These are phyloP conservation scores for Phenoliferia sp. DNA, from an alignment of 1,284 basidiomycete genomes.

Conservation along the genomic window DNA sequence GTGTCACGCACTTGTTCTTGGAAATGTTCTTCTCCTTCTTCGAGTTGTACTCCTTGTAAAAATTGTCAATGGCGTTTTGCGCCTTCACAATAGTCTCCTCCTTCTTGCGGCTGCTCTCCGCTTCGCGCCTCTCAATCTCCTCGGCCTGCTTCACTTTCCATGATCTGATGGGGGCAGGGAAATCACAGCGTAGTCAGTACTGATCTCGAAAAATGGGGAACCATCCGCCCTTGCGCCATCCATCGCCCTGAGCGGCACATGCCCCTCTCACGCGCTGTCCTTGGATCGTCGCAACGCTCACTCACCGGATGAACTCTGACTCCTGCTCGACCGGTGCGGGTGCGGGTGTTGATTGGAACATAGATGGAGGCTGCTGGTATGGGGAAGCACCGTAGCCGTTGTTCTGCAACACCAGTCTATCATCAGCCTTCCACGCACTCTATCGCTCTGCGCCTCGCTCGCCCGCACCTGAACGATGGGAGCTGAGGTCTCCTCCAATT, in stretches of 20 bases:
- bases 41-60: slow-evolving; percentile 88
- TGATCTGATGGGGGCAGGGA: slow-evolving; percentile 50
- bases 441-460: neutral
- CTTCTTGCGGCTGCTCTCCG: slow-evolving; percentile 68
- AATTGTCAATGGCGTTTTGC: slow-evolving; percentile 88
- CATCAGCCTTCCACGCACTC: neutral
- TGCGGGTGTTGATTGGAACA: slow-evolving; percentile 41
- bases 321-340: slow-evolving; percentile 61
- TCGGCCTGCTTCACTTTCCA: slow-evolving; percentile 85
- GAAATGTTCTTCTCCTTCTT: slow-evolving; percentile 90
- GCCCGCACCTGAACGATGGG: slow-evolving; percentile 8
- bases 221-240: neutral
- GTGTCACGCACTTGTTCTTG: slow-evolving; percentile 80
- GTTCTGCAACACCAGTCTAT: slow-evolving; percentile 28
- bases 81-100: slow-evolving; percentile 84
- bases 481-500: slow-evolving; percentile 52
- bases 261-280: neutral
- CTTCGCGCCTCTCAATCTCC: slow-evolving; percentile 77
- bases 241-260: neutral
- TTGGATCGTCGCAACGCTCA: slow-evolving; percentile 6
- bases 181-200: neutral
- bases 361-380: slow-evolving; percentile 55
- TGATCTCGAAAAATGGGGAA: too few relatives aligned
- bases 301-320: slow-evolving; percentile 78
- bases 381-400: slow-evolving; percentile 46